These are phyloP conservation scores for Volvox africanus DNA, from an alignment of 139 green algal species.

Conservation along the genomic window DNA sequence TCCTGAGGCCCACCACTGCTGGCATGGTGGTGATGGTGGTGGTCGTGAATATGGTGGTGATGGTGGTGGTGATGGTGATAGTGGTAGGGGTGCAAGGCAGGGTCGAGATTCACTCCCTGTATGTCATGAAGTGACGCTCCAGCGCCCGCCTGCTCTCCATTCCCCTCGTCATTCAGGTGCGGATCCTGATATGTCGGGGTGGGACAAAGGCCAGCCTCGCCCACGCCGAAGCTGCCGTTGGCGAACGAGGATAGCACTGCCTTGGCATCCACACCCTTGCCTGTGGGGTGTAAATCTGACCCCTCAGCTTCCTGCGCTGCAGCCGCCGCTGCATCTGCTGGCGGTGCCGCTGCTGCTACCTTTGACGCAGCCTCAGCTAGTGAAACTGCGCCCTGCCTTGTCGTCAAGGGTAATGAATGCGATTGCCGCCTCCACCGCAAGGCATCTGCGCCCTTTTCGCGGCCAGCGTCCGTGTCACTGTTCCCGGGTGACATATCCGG, in stretches of 20 bases:
- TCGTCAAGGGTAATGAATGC: neutral
- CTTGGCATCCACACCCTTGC: neutral
- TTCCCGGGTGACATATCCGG: neutral
- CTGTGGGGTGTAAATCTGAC: neutral
- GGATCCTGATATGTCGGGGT: no score
- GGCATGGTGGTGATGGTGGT: neutral
- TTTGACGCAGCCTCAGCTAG: neutral
- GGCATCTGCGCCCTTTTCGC: neutral
- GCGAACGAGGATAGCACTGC: no score
- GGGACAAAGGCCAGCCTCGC: no score
- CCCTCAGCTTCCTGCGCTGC: neutral
- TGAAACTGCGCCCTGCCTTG: neutral
- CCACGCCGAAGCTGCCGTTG: no score
- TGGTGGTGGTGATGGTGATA: constrained; percentile 37
- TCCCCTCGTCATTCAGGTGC: neutral
- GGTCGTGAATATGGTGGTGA: neutral
- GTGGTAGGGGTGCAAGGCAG: constrained; percentile 21
- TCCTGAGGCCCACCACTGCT: neutral
- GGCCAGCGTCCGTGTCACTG: neutral
- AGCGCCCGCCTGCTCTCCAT: neutral
- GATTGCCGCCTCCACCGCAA: neutral
- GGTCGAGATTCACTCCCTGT: constrained; percentile 42
- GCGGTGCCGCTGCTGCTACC: neutral
- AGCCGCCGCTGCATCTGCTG: neutral
- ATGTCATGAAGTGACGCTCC: neutral